Conservation (phyloP, 2,329 filamentous ascomycete genomes). For the Cytospora piceicola region DNA sequence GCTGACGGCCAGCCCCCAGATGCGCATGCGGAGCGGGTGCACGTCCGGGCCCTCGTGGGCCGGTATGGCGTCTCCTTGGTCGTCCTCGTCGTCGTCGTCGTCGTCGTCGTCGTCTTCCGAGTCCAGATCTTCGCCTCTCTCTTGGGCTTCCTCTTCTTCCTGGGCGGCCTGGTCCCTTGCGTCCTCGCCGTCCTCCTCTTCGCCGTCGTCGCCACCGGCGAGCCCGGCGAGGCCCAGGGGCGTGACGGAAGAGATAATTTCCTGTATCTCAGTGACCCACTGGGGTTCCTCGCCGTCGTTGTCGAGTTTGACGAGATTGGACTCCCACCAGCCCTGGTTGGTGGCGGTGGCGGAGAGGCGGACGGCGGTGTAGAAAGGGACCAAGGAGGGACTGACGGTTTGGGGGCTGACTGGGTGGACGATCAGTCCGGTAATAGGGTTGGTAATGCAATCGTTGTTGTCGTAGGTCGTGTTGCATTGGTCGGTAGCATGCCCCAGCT, state of each 20-base stretch:
- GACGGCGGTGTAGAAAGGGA: conserved; percentile 56
- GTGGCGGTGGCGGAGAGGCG: conserved; percentile 56
- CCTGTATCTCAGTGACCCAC: conserved; percentile 54
- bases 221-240: conserved; percentile 51
- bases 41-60: conserved; percentile 44
- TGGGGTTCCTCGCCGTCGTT: conserved; percentile 37
- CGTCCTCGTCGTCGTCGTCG: conserved; percentile 41
- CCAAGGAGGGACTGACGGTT: conserved; percentile 36
- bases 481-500: conserved; percentile 44
- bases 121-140: conserved; percentile 36
- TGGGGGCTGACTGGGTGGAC: conserved; percentile 45
- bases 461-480: conserved; percentile 53
- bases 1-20: conserved; percentile 58
- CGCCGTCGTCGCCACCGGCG: conserved; percentile 40
- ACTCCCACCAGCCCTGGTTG: conserved; percentile 58
- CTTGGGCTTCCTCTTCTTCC: conserved; percentile 40
- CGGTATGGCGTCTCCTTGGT: conserved; percentile 40
- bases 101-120: conserved; percentile 35
- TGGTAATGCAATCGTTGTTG: conserved; percentile 38
- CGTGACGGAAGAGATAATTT: conserved; percentile 49
- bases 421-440: conserved; percentile 56
- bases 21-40: conserved; percentile 53
- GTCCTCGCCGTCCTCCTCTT: conserved; percentile 34
- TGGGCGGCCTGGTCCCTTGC: conserved; percentile 35
- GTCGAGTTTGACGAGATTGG: conserved; percentile 42